Conservation (phyloP, 805 yeast species). For the Blastobotrys peoriensis region DNA sequence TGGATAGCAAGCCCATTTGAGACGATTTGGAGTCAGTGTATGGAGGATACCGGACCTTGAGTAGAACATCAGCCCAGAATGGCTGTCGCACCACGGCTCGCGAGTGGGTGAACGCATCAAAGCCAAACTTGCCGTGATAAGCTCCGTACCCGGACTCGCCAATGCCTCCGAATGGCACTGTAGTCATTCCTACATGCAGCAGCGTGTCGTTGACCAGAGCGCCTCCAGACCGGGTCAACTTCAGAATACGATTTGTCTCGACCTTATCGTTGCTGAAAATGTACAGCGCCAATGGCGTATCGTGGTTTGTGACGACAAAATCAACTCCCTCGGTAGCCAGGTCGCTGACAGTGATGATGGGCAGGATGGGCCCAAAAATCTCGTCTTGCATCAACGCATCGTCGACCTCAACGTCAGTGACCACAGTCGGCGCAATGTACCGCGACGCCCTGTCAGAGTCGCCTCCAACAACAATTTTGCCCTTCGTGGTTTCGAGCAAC, state of each 20-base stretch:
- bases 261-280: conserved; percentile 46
- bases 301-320: conserved; percentile 43
- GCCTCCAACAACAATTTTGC: conserved; percentile 21
- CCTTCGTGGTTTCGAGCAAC: conserved; percentile 31
- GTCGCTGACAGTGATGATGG: conserved; percentile 42
- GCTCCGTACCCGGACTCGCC: conserved; percentile 77
- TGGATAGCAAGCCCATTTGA: conserved; percentile 5
- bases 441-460: conserved; percentile 32
- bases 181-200: conserved; percentile 58
- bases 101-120: conserved; percentile 65
- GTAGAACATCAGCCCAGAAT: conserved; percentile 51
- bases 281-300: conserved; percentile 76
- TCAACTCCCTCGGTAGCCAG: conserved; percentile 16
- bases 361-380: conserved; percentile 79
- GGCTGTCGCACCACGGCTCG: conserved; percentile 62
- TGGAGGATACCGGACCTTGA: conserved; percentile 63
- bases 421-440: conserved; percentile 65
- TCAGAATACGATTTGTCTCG: conserved; percentile 46
- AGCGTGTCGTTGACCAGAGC: conserved; percentile 62
- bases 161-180: conserved; percentile 85
- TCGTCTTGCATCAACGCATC: conserved; percentile 72
- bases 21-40: conserved; percentile 32
- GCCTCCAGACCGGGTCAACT: conserved; percentile 63
- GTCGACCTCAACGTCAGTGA: conserved; percentile 52
- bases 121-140: conserved; percentile 69